Base-by-base conservation (phyloP, 1,284 basidiomycete species). In the Pholiota adiposa region DNA sequence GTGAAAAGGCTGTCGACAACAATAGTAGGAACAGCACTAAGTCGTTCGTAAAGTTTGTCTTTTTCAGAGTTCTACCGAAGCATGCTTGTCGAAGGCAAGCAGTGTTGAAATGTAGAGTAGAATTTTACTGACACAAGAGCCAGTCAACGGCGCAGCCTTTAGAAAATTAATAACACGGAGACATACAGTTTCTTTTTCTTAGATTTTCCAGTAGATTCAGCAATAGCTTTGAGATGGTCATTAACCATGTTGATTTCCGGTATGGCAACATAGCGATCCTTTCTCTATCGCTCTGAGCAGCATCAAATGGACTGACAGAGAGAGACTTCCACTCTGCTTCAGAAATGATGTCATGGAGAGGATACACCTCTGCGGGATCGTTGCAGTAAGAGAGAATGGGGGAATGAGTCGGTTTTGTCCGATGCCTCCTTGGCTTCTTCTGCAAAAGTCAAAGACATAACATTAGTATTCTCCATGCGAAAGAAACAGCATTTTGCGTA, bases 21-120 rank as follows among this genome's bases (percentile, higher is more conserved):
- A 49, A 86, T 77, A 19, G 76, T 75, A 1, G 94, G 90, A 2
- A 92, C 79, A 4, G 77, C 73, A 1, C 78, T 70, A 62, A 94
- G 76, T 64, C 85, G 85, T 52, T 86, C 81, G 54, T 81, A 75
- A 19, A 90, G 58, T 25, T 77, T 74, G 27, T 81, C 78, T 67
- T 85, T 82, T 63, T 84, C 75, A 85, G 70, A 65, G 78, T 73
- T 61, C 77, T 77, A 50, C 58, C 67, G 29, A 70, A 66, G 11
- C 78, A 76, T 0, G 81, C 73, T 56, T 80, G 79, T 53, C 84
- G 83, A 96, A 92, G 0, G 81, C 78, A 55, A 94, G 76, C 78
- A 97, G 85, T 12, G 84, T 77, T 0, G 93, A 86, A 63, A 96
- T 87, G 74, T 95, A 96, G 60, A 90, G 77, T 18, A 95, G 66